Evolutionary conservation across 176 grass and related monocot genomes (phyloP).

Genomic region (Carex myosuroides): DNA sequence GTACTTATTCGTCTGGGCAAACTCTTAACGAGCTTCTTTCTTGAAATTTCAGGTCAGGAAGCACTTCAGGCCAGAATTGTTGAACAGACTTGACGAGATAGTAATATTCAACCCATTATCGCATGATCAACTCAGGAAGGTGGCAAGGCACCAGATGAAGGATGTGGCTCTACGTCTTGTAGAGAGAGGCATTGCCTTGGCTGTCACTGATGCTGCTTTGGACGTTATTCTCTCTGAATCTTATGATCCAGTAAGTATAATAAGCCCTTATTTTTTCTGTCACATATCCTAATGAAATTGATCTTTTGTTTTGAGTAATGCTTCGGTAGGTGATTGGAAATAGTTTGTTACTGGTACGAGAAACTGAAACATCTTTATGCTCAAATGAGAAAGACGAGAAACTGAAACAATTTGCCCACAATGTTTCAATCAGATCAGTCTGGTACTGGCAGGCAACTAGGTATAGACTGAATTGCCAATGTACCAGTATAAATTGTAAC

Average conservation of each 20-base stretch:
- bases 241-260: slow-evolving; percentile 62
- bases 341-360: background rate
- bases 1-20: background rate
- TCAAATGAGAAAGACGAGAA: background rate
- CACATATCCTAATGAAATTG: background rate
- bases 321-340: background rate
- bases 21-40: background rate
- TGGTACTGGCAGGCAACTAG: too few relatives aligned
- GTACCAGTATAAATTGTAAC: background rate
- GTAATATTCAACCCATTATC: slow-evolving; percentile 83
- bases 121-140: slow-evolving; percentile 86
- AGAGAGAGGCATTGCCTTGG: slow-evolving; percentile 71
- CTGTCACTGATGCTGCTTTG: slow-evolving; percentile 79
- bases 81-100: slow-evolving; percentile 87
- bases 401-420: too few relatives aligned
- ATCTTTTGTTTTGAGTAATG: background rate
- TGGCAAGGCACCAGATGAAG: slow-evolving; percentile 89
- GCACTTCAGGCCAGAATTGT: slow-evolving; percentile 86
- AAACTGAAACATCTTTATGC: background rate
- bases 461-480: background rate
- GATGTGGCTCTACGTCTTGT: slow-evolving; percentile 80
- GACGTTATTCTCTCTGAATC: slow-evolving; percentile 67
- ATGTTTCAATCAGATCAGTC: background rate
- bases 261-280: background rate
- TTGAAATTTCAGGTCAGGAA: slow-evolving; percentile 55